Evolutionary conservation across 2,329 filamentous ascomycete species (phyloP).

Genomic region (Allantophomopsis cytisporea): DNA sequence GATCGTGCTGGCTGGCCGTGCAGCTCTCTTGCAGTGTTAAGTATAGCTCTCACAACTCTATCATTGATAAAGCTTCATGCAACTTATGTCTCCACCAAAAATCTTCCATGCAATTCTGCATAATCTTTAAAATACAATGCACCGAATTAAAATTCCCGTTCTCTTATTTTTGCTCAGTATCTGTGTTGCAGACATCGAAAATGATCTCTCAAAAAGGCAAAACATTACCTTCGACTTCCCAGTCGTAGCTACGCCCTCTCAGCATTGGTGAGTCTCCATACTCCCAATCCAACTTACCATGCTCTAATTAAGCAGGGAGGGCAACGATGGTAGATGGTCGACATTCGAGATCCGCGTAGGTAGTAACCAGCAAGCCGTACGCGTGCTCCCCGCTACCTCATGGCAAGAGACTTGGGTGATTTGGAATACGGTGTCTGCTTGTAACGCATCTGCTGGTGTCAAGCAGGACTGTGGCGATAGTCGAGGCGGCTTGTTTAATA

Average conservation of each 20-base stretch:
- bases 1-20: too few relatives aligned
- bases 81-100: too few relatives aligned
- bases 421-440: conserved; percentile 12
- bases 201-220: conserved; percentile 3
- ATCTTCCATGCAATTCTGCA: too few relatives aligned
- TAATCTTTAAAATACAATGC: too few relatives aligned
- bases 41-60: too few relatives aligned
- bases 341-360: conserved; percentile 22
- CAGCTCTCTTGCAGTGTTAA: too few relatives aligned
- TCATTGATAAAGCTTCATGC: too few relatives aligned
- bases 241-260: conserved; percentile 6
- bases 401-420: conserved; percentile 20
- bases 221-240: conserved; percentile 9
- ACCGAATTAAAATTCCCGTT: too few relatives aligned
- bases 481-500: conserved; percentile 18
- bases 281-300: background rate
- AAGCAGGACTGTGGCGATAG: conserved; percentile 20
- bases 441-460: conserved; percentile 13
- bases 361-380: conserved; percentile 18
- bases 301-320: conserved; percentile 12
- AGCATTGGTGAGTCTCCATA: conserved; percentile 7
- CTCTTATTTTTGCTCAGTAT: too few relatives aligned
- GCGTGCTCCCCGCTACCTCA: conserved; percentile 21
- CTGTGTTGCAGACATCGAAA: too few relatives aligned
- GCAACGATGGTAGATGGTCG: conserved; percentile 25